phyloP scores from a whole-genome alignment of 441 rosid species.

The Euphorbia celastroides region DNA sequence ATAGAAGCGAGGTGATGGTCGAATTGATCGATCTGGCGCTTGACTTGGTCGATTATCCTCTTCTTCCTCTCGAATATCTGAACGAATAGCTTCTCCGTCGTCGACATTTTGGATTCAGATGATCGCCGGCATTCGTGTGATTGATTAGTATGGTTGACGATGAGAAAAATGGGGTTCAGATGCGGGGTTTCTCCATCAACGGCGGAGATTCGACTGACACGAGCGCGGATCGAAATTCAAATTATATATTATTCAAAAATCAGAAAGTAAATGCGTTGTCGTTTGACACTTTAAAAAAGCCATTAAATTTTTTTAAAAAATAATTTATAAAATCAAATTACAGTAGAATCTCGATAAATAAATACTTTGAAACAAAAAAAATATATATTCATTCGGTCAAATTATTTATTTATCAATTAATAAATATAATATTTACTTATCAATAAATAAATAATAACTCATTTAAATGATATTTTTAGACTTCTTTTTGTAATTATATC shows the following conservation, averaged over 20 bases:
- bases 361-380: too few species aligned
- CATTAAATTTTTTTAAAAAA: too few species aligned
- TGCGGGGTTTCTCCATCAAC: not conserved
- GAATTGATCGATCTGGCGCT: slow-evolving; percentile 51
- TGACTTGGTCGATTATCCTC: slow-evolving; percentile 54
- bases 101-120: slow-evolving; percentile 24
- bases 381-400: too few species aligned
- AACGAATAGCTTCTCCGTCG: slow-evolving; percentile 54
- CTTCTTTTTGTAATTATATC: too few species aligned
- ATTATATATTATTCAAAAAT: slow-evolving; percentile 11
- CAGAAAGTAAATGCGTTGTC: not conserved
- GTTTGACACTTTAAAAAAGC: too few species aligned
- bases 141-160: not conserved
- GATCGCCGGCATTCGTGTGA: not conserved
- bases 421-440: too few species aligned
- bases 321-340: too few species aligned
- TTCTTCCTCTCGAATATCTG: slow-evolving; percentile 76
- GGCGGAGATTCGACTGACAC: slow-evolving; percentile 12
- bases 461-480: too few species aligned
- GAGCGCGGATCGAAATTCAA: slow-evolving; percentile 20
- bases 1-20: slow-evolving; percentile 70
- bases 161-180: not conserved
- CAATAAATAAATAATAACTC: too few species aligned
- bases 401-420: too few species aligned
- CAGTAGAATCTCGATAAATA: too few species aligned